Conservation (phyloP, 768 basidiomycete species). For the Lactarius tabidus region DNA sequence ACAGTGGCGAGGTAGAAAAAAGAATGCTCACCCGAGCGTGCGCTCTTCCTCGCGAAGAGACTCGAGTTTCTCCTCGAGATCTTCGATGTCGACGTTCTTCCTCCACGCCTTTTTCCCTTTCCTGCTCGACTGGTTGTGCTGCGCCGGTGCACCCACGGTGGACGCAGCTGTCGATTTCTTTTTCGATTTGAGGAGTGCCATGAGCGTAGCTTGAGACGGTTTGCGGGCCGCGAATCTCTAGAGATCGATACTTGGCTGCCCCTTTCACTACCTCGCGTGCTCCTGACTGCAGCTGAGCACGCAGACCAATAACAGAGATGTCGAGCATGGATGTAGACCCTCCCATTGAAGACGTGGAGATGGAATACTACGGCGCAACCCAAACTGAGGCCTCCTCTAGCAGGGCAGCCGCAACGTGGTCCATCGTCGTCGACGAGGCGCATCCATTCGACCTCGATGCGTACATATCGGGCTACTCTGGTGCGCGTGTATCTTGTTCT, state of each 20-base stretch:
- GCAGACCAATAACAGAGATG: neutral
- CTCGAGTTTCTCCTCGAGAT: constrained; percentile 74
- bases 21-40: constrained; percentile 58
- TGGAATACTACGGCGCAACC: constrained; percentile 4
- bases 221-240: constrained; percentile 7
- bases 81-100: constrained; percentile 85
- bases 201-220: neutral
- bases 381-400: constrained; percentile 18
- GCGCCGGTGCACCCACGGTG: constrained; percentile 51
- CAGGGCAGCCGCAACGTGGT: neutral
- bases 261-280: neutral
- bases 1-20: neutral
- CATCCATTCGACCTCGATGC: constrained; percentile 88
- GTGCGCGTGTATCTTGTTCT: constrained; percentile 37
- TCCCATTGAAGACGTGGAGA: constrained; percentile 18
- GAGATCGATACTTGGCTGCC: constrained; percentile 1
- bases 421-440: constrained; percentile 54
- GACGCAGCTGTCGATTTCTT: constrained; percentile 17
- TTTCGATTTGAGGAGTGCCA: constrained; percentile 8
- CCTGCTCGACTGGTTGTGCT: constrained; percentile 65
- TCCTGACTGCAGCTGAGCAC: neutral
- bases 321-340: constrained; percentile 26
- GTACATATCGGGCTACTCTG: constrained; percentile 72
- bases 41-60: constrained; percentile 76
- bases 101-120: constrained; percentile 94